Conservation (phyloP, 164 flowering plant genomes). For the Vitis amurensis region DNA sequence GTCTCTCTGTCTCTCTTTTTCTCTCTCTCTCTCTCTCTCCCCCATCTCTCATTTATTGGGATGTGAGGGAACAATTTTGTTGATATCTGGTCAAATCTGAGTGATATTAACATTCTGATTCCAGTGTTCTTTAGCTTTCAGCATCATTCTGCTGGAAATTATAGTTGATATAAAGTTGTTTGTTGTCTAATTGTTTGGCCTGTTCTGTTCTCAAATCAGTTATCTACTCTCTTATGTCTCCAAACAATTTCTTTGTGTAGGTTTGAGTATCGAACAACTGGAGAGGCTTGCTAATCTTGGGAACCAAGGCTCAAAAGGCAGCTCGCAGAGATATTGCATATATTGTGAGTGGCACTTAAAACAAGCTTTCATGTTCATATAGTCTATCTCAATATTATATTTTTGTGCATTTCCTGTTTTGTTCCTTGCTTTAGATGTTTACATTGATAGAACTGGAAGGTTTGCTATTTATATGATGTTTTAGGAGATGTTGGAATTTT, state of each 20-base stretch:
- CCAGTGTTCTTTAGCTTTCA: too few relatives aligned
- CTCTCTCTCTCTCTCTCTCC: too few relatives aligned
- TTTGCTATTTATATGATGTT: not conserved
- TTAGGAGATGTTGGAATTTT: not conserved
- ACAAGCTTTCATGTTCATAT: not conserved
- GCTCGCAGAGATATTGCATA: constrained; percentile 95
- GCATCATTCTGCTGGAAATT: too few relatives aligned
- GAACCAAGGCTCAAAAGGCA: constrained; percentile 72
- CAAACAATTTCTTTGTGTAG: constrained; percentile 30
- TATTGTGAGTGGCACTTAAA: constrained; percentile 57
- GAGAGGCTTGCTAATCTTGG: constrained; percentile 76
- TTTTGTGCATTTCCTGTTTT: not conserved
- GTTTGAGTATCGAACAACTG: constrained; percentile 64
- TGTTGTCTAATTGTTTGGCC: not conserved
- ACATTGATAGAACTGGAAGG: not conserved
- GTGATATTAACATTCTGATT: too few relatives aligned
- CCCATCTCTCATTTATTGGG: too few relatives aligned
- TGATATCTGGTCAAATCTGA: too few relatives aligned
- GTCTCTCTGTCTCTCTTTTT: too few relatives aligned
- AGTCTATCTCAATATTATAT: not conserved
- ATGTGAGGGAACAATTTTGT: too few relatives aligned
- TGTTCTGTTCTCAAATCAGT: not conserved
- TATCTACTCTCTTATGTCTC: not conserved
- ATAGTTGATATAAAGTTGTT: not conserved
- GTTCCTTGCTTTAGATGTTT: not conserved